Conservation (phyloP, 345 rosid genomes). For the Eutrema heterophyllum region DNA sequence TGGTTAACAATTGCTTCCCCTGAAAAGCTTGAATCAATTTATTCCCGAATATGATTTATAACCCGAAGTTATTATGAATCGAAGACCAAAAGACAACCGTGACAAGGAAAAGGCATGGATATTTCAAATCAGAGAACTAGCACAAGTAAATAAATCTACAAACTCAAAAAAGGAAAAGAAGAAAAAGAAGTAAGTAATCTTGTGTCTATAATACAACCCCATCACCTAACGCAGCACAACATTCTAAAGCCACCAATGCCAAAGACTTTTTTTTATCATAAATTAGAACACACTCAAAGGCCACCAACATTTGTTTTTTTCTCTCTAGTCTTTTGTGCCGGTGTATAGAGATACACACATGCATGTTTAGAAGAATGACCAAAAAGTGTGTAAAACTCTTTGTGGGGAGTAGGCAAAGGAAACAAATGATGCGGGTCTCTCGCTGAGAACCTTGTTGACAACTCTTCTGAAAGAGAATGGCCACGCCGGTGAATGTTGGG, state of each 20-base stretch:
- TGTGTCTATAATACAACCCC: conserved; percentile 8
- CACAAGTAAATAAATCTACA: conserved; percentile 14
- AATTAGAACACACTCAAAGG: neutral
- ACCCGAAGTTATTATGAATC: neutral
- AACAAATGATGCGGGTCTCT: neutral
- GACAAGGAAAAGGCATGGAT: neutral
- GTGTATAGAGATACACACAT: conserved; percentile 3
- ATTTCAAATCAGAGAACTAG: neutral
- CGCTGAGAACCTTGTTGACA: neutral
- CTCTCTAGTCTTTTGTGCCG: neutral
- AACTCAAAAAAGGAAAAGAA: neutral
- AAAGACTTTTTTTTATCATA: neutral
- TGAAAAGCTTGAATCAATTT: neutral
- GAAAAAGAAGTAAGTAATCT: neutral
- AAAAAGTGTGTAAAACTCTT: too few species aligned
- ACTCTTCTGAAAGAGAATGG: neutral
- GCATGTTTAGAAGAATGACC: neutral
- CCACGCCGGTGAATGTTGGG: neutral
- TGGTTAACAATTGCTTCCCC: neutral
- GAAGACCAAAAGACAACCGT: neutral
- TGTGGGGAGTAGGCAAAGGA: too few species aligned
- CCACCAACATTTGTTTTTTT: neutral
- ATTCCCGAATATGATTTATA: neutral
- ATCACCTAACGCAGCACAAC: neutral
- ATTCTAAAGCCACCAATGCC: conserved; percentile 6